These are phyloP conservation scores for Bacidia rubella DNA, from an alignment of 495 filamentous ascomycete genomes.

Conservation along the genomic window DNA sequence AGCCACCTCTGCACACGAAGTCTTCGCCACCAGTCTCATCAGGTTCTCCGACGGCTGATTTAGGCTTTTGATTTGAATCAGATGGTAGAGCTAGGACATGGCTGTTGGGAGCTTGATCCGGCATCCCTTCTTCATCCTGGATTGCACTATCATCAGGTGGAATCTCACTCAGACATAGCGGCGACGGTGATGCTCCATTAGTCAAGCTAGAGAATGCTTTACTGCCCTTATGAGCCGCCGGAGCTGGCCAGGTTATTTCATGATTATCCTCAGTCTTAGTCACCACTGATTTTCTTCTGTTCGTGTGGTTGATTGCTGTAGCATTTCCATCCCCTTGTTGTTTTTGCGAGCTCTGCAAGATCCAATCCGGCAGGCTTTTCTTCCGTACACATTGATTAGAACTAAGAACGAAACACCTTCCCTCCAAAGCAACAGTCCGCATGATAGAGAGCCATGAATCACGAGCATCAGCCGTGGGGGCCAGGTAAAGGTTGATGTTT, in stretches of 20 bases:
- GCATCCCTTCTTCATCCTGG: background rate
- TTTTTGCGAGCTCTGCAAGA: constrained; percentile 21
- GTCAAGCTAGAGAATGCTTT: background rate
- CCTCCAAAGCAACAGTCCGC: constrained; percentile 68
- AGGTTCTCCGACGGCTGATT: too few species aligned
- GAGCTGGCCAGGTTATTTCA: constrained; percentile 38
- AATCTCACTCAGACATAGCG: constrained; percentile 3
- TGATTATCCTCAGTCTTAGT: constrained; percentile 36
- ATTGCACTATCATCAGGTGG: constrained; percentile 6
- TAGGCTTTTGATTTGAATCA: too few species aligned
- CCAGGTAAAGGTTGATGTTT: constrained; percentile 86
- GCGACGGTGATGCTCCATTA: constrained; percentile 5
- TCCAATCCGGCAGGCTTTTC: constrained; percentile 45
- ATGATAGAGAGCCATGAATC: constrained; percentile 76
- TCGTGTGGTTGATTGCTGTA: constrained; percentile 14
- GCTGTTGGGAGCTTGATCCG: constrained; percentile 4
- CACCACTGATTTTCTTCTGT: constrained; percentile 19
- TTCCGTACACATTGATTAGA: constrained; percentile 67
- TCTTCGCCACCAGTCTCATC: too few species aligned
- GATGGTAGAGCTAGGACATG: constrained; percentile 12
- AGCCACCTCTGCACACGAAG: constrained; percentile 60
- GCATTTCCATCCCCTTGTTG: constrained; percentile 2
- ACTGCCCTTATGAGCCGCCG: background rate
- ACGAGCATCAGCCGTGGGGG: constrained; percentile 77
- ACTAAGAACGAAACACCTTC: constrained; percentile 73